A percentile compares a stretch with the other conserved stretches of the same genome.
phyloP scores from a whole-genome alignment of 352 stramenopile species.

The Globisporangium nagaii region DNA sequence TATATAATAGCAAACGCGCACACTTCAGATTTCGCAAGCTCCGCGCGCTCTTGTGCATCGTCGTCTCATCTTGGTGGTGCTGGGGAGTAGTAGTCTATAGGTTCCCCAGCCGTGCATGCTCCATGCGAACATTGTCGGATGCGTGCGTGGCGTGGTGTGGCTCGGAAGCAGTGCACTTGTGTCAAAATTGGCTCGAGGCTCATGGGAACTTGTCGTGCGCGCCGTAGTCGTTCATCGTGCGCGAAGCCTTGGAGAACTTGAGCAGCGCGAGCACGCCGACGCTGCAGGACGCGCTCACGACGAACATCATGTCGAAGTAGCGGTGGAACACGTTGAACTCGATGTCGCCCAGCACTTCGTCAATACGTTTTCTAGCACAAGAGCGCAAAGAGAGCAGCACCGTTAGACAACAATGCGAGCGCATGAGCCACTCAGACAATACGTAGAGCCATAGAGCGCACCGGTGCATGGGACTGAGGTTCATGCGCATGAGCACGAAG shows the following conservation, averaged over 20 bases:
- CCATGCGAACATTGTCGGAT: too few species aligned
- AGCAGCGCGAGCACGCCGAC: conserved; percentile 50
- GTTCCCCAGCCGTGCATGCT: too few species aligned
- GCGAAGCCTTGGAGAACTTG: conserved; percentile 78
- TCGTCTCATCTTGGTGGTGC: too few species aligned
- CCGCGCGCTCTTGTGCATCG: too few species aligned
- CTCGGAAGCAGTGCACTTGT: not conserved
- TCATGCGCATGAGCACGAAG: conserved; percentile 87
- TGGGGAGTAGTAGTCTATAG: too few species aligned
- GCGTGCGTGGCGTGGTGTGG: too few species aligned
- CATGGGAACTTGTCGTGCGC: conserved; percentile 77
- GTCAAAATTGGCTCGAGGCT: conserved; percentile 6
- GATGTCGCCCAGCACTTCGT: conserved; percentile 78
- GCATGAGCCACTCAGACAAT: not conserved
- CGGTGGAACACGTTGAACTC: conserved; percentile 82
- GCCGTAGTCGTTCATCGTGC: conserved; percentile 66
- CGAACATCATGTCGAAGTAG: conserved; percentile 85
- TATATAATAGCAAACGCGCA: conserved; percentile 3
- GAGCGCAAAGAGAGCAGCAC: not conserved
- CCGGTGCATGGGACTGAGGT: conserved; percentile 64
- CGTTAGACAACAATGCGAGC: not conserved
- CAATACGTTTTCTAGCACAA: conserved; percentile 59
- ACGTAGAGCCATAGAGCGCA: conserved; percentile 17
- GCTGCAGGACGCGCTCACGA: conserved; percentile 66
- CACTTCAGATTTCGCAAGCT: too few species aligned